Evolutionary conservation across 306 rosid species (phyloP), one percentile per base, ranked within the genome.

Genomic region (Sindora glabra): DNA sequence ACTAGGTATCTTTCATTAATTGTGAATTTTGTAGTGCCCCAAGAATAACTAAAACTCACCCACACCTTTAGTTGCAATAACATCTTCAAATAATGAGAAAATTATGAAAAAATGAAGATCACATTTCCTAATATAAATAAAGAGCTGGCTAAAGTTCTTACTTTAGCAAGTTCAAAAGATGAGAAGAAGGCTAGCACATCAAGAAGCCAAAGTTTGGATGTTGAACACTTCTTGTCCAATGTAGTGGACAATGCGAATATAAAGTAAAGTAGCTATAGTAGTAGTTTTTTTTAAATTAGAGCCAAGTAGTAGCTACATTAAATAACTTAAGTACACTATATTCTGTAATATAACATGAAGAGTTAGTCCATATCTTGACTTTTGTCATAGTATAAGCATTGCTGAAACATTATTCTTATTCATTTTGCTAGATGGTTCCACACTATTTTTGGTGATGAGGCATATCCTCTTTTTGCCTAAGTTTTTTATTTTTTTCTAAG

Each of bases 151-250:
- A 69, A 78, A 40, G 52, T 57, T 49, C 79, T 64, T 38, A 47
- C 65, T 65, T 21, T 29, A 37, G 65, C 65, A 14, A 75, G 81
- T 71, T 76, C 82, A 32, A 73, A 37, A 30, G 81, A 76, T 57
- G 80, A 82, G 38, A 39, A 67, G 77, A 92, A 89, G 69, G 63
- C 79, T 32, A 89, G 95, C 79, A 63, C 87, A 55, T 92, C 96
- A 30, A 89, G 73, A 71, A 92, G 95, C 56, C 90, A 78, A 60
- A 89, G 89, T 84, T 76, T 92, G 59, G 90, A 77, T 41, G 76
- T 51, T 32, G 90, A 84, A 22, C 75, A 74, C 69, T 77, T 92
- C 45, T 84, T 86, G 75, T 71, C 84, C 53, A 63, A 83, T 30
- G 82, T 82, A 16, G 82, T 72, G 48, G 80, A 68, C 34, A 68